Conservation (phyloP, 768 basidiomycete genomes). For the Amanita inopinata region DNA sequence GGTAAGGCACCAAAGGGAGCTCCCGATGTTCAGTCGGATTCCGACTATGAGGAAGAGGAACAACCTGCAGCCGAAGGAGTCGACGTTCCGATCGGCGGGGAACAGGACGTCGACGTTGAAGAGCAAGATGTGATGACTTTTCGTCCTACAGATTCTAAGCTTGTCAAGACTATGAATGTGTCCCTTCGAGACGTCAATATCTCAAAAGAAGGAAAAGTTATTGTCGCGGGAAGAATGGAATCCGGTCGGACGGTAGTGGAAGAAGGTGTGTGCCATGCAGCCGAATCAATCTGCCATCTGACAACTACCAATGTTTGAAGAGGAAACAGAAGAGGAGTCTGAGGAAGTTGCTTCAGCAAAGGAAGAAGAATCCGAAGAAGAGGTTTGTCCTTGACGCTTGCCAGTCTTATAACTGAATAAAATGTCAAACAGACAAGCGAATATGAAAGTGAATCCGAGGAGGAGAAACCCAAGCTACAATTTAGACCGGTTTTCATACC, state of each 20-base stretch:
- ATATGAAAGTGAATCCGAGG: conserved; percentile 69
- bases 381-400: conserved; percentile 26
- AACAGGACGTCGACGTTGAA: conserved; percentile 43
- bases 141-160: conserved; percentile 22
- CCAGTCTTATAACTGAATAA: conserved; percentile 8
- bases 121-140: conserved; percentile 38
- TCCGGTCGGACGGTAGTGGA: conserved; percentile 65
- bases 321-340: conserved; percentile 14
- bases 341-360: conserved; percentile 18
- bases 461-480: conserved; percentile 61
- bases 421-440: conserved; percentile 61
- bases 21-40: conserved; percentile 49
- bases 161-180: conserved; percentile 55
- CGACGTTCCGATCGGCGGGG: conserved; percentile 44
- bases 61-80: conserved; percentile 31
- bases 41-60: conserved; percentile 44
- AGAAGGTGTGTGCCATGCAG: conserved; percentile 21
- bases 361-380: conserved; percentile 22
- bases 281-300: no score
- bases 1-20: conserved; percentile 81
- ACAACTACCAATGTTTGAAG: conserved; percentile 10
- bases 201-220: conserved; percentile 71
- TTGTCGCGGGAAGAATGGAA: conserved; percentile 70
- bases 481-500: conserved; percentile 93
- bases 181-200: conserved; percentile 74